Evolutionary conservation across 129 eudicot species (phyloP).

Genomic region (Lonicera japonica): DNA sequence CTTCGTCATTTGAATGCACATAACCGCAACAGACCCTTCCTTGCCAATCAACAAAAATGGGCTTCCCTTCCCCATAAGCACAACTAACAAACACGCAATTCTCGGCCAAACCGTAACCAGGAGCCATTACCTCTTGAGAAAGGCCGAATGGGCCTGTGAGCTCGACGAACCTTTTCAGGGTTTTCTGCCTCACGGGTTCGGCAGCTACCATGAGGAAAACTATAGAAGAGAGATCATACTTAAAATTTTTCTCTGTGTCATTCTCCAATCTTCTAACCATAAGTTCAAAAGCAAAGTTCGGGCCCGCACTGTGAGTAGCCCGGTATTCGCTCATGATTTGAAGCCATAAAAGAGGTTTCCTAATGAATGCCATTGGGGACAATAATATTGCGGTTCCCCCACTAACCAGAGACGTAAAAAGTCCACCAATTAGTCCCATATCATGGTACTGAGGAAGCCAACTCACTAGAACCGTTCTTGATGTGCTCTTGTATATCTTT

Average conservation of each 20-base stretch:
- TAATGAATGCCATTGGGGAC: conserved; percentile 75
- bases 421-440: conserved; percentile 88
- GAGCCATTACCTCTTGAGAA: conserved; percentile 71
- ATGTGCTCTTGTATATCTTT: conserved; percentile 65
- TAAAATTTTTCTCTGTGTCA: conserved; percentile 35
- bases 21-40: conserved; percentile 86
- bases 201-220: conserved; percentile 83
- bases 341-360: conserved; percentile 72
- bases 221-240: conserved; percentile 67
- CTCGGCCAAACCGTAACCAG: conserved; percentile 89
- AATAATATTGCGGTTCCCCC: conserved; percentile 64
- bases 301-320: conserved; percentile 88
- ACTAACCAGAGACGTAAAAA: conserved; percentile 71
- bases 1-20: conserved; percentile 31
- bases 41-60: conserved; percentile 80
- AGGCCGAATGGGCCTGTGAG: conserved; percentile 67
- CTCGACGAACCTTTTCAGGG: conserved; percentile 56
- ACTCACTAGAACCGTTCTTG: conserved; percentile 66
- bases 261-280: conserved; percentile 63
- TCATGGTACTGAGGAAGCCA: conserved; percentile 97
- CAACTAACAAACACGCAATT: conserved; percentile 83
- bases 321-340: conserved; percentile 60
- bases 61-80: conserved; percentile 71
- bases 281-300: conserved; percentile 75
- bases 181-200: conserved; percentile 76